A percentile compares a stretch with the other conserved stretches of the same genome.
Evolutionary conservation across 2,329 filamentous ascomycete genomes (phyloP).

Genomic region (Clarireedia homoeocarpa): DNA sequence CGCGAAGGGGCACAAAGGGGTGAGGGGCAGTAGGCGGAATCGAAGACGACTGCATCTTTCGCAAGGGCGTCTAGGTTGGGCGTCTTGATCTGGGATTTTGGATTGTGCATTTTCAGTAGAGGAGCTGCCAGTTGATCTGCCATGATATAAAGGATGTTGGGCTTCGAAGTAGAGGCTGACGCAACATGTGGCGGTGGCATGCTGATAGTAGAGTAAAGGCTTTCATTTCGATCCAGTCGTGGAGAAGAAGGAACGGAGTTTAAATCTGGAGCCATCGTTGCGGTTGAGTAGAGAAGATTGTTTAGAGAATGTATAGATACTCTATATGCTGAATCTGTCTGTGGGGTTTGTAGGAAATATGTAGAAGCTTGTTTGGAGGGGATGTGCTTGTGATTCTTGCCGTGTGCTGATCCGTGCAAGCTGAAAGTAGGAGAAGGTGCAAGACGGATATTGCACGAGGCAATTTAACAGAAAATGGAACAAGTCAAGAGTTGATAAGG

Average conservation of each 20-base stretch:
- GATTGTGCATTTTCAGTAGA: conserved; percentile 85
- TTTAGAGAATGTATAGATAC: not conserved
- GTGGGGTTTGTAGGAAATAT: not conserved
- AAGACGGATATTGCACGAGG: not conserved
- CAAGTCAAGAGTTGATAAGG: not conserved
- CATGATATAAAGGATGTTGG: conserved; percentile 91
- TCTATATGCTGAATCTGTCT: not conserved
- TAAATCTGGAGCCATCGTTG: conserved; percentile 61
- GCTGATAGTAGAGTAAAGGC: conserved; percentile 21
- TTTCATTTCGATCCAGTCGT: conserved; percentile 20
- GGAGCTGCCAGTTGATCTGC: conserved; percentile 91
- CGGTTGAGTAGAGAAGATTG: not conserved
- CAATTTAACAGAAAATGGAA: not conserved
- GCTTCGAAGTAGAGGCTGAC: conserved; percentile 33
- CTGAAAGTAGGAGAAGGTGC: not conserved
- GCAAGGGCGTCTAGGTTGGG: conserved; percentile 82
- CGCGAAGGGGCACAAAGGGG: conserved; percentile 87
- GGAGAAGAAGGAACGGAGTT: conserved; percentile 59
- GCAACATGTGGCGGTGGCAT: conserved; percentile 9
- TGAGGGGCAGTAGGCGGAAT: conserved; percentile 90
- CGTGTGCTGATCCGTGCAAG: not conserved
- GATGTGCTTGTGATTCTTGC: too few relatives aligned
- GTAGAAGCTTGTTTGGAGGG: not conserved
- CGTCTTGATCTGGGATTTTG: conserved; percentile 81
- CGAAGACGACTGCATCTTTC: conserved; percentile 76